phyloP scores from a whole-genome alignment of 805 yeast species.

The Monosporozyma siamensis region DNA sequence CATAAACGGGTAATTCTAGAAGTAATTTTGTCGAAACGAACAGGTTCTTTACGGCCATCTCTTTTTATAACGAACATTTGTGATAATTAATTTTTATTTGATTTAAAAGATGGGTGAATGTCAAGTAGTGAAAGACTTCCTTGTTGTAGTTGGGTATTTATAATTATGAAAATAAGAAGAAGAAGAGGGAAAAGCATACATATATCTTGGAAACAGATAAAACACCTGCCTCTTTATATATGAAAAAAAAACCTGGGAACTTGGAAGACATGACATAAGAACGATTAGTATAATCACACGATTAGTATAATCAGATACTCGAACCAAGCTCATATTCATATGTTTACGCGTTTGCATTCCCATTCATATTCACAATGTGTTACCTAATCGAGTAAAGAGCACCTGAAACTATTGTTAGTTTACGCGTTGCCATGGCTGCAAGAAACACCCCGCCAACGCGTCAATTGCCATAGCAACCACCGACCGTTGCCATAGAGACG shows the following conservation, averaged over 20 bases:
- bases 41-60: conserved; percentile 91
- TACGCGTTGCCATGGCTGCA: conserved; percentile 2
- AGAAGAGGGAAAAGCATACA: neutral
- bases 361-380: neutral
- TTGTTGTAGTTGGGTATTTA: neutral
- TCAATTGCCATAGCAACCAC: conserved; percentile 1
- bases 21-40: conserved; percentile 90
- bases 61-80: conserved; percentile 75
- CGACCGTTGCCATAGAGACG: neutral
- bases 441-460: neutral
- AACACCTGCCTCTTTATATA: neutral
- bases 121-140: no score
- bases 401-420: no score
- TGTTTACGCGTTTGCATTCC: neutral
- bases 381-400: neutral
- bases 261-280: neutral
- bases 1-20: conserved; percentile 87
- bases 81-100: neutral
- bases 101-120: no score
- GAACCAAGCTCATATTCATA: neutral
- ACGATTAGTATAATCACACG: neutral
- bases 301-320: neutral
- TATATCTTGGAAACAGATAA: no score
- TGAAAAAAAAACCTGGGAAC: no score
- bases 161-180: neutral